Base-by-base conservation (phyloP, 176 grass and related monocot species). In the Carex littledalei region DNA sequence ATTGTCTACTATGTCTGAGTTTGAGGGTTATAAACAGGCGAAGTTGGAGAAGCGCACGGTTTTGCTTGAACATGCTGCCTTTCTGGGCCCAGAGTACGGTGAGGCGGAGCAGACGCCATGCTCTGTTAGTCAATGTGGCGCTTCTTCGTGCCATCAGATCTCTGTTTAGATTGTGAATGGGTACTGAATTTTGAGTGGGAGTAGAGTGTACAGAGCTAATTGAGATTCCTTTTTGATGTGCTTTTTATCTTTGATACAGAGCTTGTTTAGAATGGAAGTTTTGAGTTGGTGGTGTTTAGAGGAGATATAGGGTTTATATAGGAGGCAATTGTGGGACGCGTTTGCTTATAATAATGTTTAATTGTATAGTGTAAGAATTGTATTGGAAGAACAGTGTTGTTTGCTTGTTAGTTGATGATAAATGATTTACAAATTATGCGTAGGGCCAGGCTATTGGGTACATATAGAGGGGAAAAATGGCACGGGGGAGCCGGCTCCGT, bases 81-180 rank as follows among this genome's bases (percentile, higher is more conserved):
- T 72, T 86, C 26, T 88, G 69, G 65, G 88, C 89, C 92, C 93
- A 93, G n/a, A 93, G 79, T 53, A 90, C 60, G 8, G 93, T 83
- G 77, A 95, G 39, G 0, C 86, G 88, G 82, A 98, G 85, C 20
- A 93, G 63, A 2, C 86, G 86, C 95, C 91, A 94, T 76, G 91
- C 91, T 21, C 88, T 85, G 24, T 87, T 79, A 13, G 87, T 61
- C 8, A 93, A 32, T 52, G 86, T 64, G 21, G 86, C 9, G 34
- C 47, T 85, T 91, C 74, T 65, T 63, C 56, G 43, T 32, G 81
- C 81, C 81, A 83, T 83, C 32, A 8, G 15, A 47, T 79, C 14
- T 17, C 18, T 39, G 12, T 26, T 78, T 55, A 53, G 73, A 18
- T 45, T 1, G 2, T 22, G 3, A 50, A 83, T 47, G 43, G 11